Evolutionary conservation across 164 flowering plant species (phyloP), one percentile per base, ranked within the genome.

Genomic region (Tetracentron sinense): DNA sequence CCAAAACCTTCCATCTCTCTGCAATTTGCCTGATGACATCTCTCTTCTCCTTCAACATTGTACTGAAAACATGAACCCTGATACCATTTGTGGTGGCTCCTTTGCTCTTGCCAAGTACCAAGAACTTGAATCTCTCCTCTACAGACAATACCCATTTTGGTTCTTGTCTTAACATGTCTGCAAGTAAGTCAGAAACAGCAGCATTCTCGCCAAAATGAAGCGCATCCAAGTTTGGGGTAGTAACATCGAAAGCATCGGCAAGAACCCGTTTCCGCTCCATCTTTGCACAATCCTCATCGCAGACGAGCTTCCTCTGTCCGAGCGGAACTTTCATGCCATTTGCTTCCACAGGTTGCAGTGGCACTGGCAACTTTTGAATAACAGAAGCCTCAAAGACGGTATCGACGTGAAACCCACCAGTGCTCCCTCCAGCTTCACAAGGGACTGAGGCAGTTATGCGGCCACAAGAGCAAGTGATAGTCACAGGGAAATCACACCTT

Each of bases 191-290:
- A 25, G 97, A 74, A 27, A 78, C 72, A 35, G 71, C 62, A 0
- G 83, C 62, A 62, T 61, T 81, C 71, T 94, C 99, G 49, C 97
- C 92, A 69, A 89, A 77, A 80, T 91, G 92, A 59, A 94, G 92
- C 28, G 84, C 84, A 31, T 91, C 97, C 80, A 91, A 54, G 57
- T 75, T 89, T 19, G 90, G 85, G 17, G 86, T 65, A 48, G 75
- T 60, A 22, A 94, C 78, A 65, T 89, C 90, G 78, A 94, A 94
- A 58, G 99, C 99, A 78, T 94, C 97, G 0, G 96, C 92, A 65
- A 94, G 96, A 65, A 88, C 85, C 54, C 88, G 74, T 66, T 89
- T 92, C 0, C 94, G 89, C 70, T 89, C 99, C 73, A 82, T 44
- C 73, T 85, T 94, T 33, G 82, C 79, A 74, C 99, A 94, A 6